Conservation (phyloP, 2,329 filamentous ascomycete species). For the Botrytis sinoallii region DNA sequence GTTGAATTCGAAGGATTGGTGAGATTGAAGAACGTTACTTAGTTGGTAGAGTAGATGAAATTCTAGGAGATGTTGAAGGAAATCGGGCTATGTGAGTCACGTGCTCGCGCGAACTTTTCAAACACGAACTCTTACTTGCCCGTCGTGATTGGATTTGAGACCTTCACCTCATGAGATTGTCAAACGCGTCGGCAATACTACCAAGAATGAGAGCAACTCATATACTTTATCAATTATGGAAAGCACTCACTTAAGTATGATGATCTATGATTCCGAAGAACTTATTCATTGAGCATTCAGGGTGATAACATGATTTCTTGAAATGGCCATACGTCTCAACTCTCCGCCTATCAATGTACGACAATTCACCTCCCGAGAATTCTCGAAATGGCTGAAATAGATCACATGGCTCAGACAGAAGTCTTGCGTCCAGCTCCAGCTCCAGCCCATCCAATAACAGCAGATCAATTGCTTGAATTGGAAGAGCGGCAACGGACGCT, state of each 20-base stretch:
- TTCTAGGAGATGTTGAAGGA: background rate
- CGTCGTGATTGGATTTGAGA: background rate
- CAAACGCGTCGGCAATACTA: background rate
- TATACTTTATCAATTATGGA: background rate
- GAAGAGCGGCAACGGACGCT: conserved; percentile 28
- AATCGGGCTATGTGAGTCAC: background rate
- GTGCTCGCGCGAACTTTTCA: background rate
- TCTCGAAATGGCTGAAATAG: conserved; percentile 24
- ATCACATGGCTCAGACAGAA: conserved; percentile 10
- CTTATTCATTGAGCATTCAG: background rate
- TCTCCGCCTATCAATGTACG: background rate
- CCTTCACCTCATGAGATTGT: background rate
- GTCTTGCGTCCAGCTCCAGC: conserved; percentile 26
- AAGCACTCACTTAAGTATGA: background rate
- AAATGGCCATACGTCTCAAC: background rate
- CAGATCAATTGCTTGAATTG: conserved; percentile 29
- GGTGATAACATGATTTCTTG: background rate
- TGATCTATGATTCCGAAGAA: background rate
- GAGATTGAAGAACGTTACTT: background rate
- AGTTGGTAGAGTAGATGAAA: background rate
- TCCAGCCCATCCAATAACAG: conserved; percentile 28
- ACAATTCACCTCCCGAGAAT: background rate
- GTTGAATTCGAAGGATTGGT: background rate
- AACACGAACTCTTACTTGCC: background rate
- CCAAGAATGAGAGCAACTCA: background rate